Evolutionary conservation across 129 eudicot genomes (phyloP).

Genomic region (Centrapalus pauciflorus): DNA sequence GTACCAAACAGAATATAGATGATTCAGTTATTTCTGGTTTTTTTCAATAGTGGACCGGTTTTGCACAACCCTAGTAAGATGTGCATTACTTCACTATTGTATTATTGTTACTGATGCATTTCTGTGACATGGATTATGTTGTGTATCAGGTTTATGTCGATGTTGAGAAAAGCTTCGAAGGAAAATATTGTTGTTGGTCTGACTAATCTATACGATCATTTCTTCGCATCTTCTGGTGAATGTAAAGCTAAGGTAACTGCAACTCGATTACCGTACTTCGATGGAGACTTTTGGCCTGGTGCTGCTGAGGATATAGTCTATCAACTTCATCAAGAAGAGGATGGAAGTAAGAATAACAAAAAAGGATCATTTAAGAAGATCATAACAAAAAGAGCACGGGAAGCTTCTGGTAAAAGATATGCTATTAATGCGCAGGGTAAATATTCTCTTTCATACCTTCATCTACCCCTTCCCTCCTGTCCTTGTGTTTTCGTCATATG

Average conservation of each 20-base stretch:
- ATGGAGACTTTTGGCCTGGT: no score
- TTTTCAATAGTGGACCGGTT: no score
- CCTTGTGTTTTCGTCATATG: neutral
- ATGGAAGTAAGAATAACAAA: slow-evolving; percentile 71
- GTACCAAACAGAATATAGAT: no score
- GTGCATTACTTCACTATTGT: neutral
- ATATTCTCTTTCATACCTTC: neutral
- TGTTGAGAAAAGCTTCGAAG: slow-evolving; percentile 81
- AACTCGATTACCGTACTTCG: no score
- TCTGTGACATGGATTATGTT: slow-evolving; percentile 6
- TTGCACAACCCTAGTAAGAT: no score
- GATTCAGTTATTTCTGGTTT: no score
- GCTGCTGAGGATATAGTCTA: neutral
- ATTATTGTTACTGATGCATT: slow-evolving; percentile 1
- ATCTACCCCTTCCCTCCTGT: neutral
- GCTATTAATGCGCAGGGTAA: slow-evolving; percentile 87
- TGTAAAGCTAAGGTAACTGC: no score
- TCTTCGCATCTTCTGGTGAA: no score
- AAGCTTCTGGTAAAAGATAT: slow-evolving; percentile 91
- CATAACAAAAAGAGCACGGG: slow-evolving; percentile 69
- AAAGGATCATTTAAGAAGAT: slow-evolving; percentile 65
- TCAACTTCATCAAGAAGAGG: slow-evolving; percentile 73
- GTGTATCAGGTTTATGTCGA: slow-evolving; percentile 72
- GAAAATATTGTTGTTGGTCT: slow-evolving; percentile 80
- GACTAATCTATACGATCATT: slow-evolving; percentile 32